Conservation (phyloP, 2,329 filamentous ascomycete genomes). For the Fusarium keratoplasticum region DNA sequence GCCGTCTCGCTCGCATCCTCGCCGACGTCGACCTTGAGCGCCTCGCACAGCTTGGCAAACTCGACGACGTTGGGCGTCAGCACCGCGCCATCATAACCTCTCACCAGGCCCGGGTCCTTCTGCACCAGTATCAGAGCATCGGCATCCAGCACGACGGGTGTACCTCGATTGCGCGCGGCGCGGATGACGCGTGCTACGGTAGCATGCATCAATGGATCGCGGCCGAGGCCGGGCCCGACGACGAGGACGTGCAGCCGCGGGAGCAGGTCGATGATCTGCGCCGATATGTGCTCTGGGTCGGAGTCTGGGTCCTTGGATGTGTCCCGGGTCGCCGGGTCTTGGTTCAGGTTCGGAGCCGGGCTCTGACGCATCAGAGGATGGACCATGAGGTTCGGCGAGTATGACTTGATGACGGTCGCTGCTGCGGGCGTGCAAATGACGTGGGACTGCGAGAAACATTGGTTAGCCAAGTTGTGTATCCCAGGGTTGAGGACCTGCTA, state of each 20-base stretch:
- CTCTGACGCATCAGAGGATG: conserved; percentile 93
- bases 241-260: conserved; percentile 91
- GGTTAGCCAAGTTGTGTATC: conserved; percentile 4
- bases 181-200: conserved; percentile 83
- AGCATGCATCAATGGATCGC: conserved; percentile 90
- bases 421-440: conserved; percentile 95
- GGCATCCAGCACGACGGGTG: conserved; percentile 91
- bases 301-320: conserved; percentile 54
- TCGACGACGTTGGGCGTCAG: conserved; percentile 96
- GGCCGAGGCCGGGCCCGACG: conserved; percentile 90
- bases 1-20: conserved; percentile 52
- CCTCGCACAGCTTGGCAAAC: conserved; percentile 84
- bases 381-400: conserved; percentile 98
- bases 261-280: conserved; percentile 81
- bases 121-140: conserved; percentile 87
- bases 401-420: conserved; percentile 92
- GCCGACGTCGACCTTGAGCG: conserved; percentile 73
- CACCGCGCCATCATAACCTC: conserved; percentile 85
- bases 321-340: conserved; percentile 57
- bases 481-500: not conserved
- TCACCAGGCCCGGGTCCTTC: conserved; percentile 78
- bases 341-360: conserved; percentile 46
- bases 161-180: conserved; percentile 76
- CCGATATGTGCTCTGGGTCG: conserved; percentile 70
- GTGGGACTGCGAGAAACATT: conserved; percentile 71